phyloP scores from a whole-genome alignment of 257 asterid genomes.

The Gentiana straminea region DNA sequence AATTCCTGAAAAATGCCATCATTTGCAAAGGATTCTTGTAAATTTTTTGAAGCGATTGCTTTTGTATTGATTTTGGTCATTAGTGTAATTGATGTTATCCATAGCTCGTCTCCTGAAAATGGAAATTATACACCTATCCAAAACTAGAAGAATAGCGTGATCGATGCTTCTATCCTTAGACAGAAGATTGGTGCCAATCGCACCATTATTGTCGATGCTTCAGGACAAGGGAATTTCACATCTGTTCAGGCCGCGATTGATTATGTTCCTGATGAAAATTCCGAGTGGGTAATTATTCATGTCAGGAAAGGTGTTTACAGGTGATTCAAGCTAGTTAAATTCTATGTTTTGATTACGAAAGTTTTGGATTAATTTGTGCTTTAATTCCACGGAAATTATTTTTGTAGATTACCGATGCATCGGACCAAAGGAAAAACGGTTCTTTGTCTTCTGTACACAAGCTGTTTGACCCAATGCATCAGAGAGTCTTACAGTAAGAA shows the following conservation, averaged over 20 bases:
- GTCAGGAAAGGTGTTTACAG: slow-evolving; percentile 63
- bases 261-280: slow-evolving; percentile 55
- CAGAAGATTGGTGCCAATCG: slow-evolving; percentile 25
- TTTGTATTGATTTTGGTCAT: slow-evolving; percentile 14
- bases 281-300: slow-evolving; percentile 56
- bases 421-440: too few relatives aligned
- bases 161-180: slow-evolving; percentile 43
- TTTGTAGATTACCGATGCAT: too few relatives aligned
- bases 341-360: too few relatives aligned
- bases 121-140: slow-evolving; percentile 30
- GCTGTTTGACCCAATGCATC: too few relatives aligned
- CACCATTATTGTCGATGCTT: slow-evolving; percentile 37
- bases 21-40: slow-evolving; percentile 7
- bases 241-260: slow-evolving; percentile 62
- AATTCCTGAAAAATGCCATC: slow-evolving; percentile 14
- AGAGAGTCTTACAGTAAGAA: too few relatives aligned
- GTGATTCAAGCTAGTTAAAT: slow-evolving; percentile 13
- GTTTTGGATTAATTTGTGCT: too few relatives aligned
- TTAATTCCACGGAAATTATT: too few relatives aligned
- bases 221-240: slow-evolving; percentile 61
- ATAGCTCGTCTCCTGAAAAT: slow-evolving; percentile 25
- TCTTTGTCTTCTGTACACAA: too few relatives aligned
- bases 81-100: slow-evolving; percentile 19
- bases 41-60: slow-evolving; percentile 1
- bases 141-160: slow-evolving; percentile 21